These are phyloP conservation scores for Hypsizygus ulmarius DNA, from an alignment of 1,284 basidiomycete genomes.

Conservation along the genomic window DNA sequence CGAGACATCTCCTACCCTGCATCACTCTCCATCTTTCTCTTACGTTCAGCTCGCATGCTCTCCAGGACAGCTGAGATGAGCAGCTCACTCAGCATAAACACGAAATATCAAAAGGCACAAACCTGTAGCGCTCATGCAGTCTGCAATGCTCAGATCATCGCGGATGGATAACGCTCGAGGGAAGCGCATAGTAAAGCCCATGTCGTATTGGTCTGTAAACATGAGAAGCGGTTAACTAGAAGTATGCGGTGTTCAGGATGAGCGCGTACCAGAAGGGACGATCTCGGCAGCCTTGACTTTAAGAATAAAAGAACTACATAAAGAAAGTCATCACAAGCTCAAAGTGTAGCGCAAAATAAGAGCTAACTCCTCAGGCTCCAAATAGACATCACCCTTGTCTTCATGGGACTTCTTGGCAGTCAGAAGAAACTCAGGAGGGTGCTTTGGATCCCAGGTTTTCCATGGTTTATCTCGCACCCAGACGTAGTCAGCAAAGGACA, in stretches of 20 bases:
- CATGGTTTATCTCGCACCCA: conserved; percentile 77
- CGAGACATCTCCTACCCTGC: conserved; percentile 37
- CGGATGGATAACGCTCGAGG: conserved; percentile 81
- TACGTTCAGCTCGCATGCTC: conserved; percentile 57
- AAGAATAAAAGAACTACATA: conserved; percentile 75
- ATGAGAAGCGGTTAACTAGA: not conserved
- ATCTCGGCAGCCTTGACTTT: conserved; percentile 92
- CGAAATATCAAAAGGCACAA: conserved; percentile 12
- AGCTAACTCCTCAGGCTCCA: conserved; percentile 74
- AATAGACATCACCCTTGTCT: conserved; percentile 79
- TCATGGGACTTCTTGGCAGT: conserved; percentile 59
- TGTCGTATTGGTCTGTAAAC: conserved; percentile 66
- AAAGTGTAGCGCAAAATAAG: conserved; percentile 3
- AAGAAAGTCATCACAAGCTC: not conserved
- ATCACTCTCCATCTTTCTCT: conserved; percentile 67
- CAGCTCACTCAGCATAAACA: conserved; percentile 2
- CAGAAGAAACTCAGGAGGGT: conserved; percentile 60
- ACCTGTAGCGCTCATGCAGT: conserved; percentile 72
- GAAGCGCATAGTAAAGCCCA: conserved; percentile 82
- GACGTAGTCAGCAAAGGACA: conserved; percentile 81
- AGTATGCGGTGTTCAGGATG: not conserved
- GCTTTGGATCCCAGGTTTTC: conserved; percentile 68
- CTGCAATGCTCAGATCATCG: conserved; percentile 64
- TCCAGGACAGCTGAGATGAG: conserved; percentile 44
- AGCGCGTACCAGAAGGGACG: conserved; percentile 57